A percentile compares a stretch with the other conserved stretches of the same genome.
These are phyloP conservation scores for Effrenium voratum DNA, from an alignment of 73 alveolate species.

Conservation along the genomic window DNA sequence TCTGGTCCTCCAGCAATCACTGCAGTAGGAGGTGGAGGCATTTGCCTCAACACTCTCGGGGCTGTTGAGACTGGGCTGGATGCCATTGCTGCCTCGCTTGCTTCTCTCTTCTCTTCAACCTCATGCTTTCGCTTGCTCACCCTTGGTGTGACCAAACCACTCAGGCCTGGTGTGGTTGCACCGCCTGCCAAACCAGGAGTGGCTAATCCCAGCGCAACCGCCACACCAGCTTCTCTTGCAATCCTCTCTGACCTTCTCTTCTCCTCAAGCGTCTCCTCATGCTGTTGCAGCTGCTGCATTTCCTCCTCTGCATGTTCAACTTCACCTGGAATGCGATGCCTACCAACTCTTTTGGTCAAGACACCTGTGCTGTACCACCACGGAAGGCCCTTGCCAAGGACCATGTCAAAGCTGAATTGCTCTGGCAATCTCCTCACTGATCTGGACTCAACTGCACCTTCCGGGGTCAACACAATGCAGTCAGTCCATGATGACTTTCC, in stretches of 20 bases:
- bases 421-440: background rate
- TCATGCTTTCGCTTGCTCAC: no score
- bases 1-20: no score
- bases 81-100: no score
- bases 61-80: no score
- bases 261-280: no score
- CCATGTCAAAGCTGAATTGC: background rate
- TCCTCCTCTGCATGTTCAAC: background rate
- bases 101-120: no score
- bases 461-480: background rate
- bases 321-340: background rate
- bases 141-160: no score
- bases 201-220: background rate
- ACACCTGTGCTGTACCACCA: background rate
- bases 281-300: no score
- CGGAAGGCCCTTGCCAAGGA: background rate
- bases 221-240: background rate
- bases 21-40: no score
- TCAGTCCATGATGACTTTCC: background rate
- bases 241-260: no score
- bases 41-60: no score
- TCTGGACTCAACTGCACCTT: background rate
- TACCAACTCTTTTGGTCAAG: background rate
- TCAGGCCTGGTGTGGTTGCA: no score
- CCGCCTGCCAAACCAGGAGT: background rate